Base-by-base conservation (phyloP, 495 filamentous ascomycete species). In the Penicillium turbatum region DNA sequence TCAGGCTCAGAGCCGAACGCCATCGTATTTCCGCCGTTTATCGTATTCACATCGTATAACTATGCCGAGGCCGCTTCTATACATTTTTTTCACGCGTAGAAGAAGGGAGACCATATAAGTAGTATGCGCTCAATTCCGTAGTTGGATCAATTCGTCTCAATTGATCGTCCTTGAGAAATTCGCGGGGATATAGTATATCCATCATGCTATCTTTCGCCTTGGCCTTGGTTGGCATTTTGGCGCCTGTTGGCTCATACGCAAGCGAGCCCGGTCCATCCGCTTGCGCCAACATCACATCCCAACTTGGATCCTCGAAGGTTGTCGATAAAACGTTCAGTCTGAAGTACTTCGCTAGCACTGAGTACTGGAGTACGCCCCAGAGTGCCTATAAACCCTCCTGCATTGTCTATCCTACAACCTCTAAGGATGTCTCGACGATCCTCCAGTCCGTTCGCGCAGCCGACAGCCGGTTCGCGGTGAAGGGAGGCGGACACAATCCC, bases 311-410 rank as follows among this genome's bases (percentile, higher is more conserved):
- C 0, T 47, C 57, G 7, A 66, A 66, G 51, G 58, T 67, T 16
- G 32, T 30, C 36, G 59, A 26, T n/a, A 60, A 42, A 29, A 26
- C 51, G n/a, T 27, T 60, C 17, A 62, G 46, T 43, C 21, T 51
- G 11, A 36, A 51, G 7, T 67, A 67, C 37, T 45, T 49, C 27
- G 37, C 45, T 2, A 65, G 62, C 35, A 43, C 34, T 31, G 62
- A 78, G 35, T 81, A 80, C 53, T 80, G 73, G 74, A 78, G 72
- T 13, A 73, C 74, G 0, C 59, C 61, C 6, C 69, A 71, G 43
- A 67, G 64, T 53, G 50, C 50, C 5, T 70, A 69, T 54, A 57
- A 63, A 24, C 67, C 70, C 1, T 57, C 64, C 5, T 73, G 70
- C 39, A 53, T 71, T 8, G 51, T 72, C n/a, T 66, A 63, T 30